These are phyloP conservation scores for Mallotus repandus DNA, from an alignment of 441 rosid genomes.

Conservation along the genomic window DNA sequence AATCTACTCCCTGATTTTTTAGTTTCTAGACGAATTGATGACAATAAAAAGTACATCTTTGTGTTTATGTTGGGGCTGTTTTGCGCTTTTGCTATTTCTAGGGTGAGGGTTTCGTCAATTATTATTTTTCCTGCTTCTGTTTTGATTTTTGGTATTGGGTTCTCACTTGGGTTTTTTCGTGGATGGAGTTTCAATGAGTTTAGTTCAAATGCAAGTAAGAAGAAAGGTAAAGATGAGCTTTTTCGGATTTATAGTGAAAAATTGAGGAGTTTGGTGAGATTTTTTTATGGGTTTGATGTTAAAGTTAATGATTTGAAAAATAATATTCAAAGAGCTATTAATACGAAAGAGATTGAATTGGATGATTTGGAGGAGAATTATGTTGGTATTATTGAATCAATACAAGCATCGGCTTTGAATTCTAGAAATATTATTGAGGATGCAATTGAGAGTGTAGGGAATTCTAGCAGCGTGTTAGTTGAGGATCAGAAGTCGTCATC, in stretches of 20 bases:
- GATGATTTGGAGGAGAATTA: slow-evolving; percentile 48
- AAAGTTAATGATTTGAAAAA: slow-evolving; percentile 39
- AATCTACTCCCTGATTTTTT: slow-evolving; percentile 42
- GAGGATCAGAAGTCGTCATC: slow-evolving; percentile 40
- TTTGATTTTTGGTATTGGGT: slow-evolving; percentile 54
- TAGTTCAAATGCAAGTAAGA: slow-evolving; percentile 28
- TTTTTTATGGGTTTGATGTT: slow-evolving; percentile 48
- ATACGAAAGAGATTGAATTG: slow-evolving; percentile 37
- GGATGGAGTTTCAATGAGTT: slow-evolving; percentile 39
- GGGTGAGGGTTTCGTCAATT: slow-evolving; percentile 53
- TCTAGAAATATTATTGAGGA: slow-evolving; percentile 36
- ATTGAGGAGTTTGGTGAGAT: slow-evolving; percentile 35
- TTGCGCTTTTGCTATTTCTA: slow-evolving; percentile 52
- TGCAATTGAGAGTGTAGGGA: slow-evolving; percentile 28
- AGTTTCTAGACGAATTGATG: slow-evolving; percentile 49
- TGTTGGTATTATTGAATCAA: slow-evolving; percentile 40
- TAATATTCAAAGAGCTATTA: slow-evolving; percentile 44
- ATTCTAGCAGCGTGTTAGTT: slow-evolving; percentile 16
- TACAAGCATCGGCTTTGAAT: slow-evolving; percentile 37
- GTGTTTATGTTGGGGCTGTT: slow-evolving; percentile 38
- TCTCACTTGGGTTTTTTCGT: slow-evolving; percentile 54
- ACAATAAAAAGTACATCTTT: slow-evolving; percentile 38
- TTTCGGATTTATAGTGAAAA: slow-evolving; percentile 36
- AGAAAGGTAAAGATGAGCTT: slow-evolving; percentile 42
- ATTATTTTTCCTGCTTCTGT: slow-evolving; percentile 53